Base-by-base conservation (phyloP, 208 protist species). In the Trypanosoma grayi region DNA sequence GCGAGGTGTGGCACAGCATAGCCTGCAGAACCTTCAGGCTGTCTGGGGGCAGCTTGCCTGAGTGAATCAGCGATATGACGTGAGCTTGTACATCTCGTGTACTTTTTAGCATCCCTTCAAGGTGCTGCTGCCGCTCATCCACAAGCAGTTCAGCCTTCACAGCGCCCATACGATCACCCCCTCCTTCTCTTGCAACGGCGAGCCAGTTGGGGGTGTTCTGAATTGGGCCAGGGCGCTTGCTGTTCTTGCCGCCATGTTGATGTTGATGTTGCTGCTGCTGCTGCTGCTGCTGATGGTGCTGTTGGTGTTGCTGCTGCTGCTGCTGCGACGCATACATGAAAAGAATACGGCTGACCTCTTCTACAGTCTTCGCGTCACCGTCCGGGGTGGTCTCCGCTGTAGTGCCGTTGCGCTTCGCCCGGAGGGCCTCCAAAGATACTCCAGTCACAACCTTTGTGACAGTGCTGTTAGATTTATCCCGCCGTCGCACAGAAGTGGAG, bases 301-400 rank as follows among this genome's bases (percentile, higher is more conserved):
- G 6, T 16, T 9, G 39, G 1, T 2, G 22, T 22, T 53, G 47
- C 24, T 28, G 20, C 27, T 36, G 25, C 41, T 51, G 43, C 6
- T 54, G 58, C 28, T 40, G 40, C 5, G 66, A 62, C 7, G 66
- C 34, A 28, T 63, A 65, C 66, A 72, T 72, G 11, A 72, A 20
- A 18, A 72, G 34, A 56, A 72, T 60, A 39, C 66, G 66, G 47
- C 66, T 72, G n/a, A 72, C 66, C 43, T 60, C 66, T 33, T 72
- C 57, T 40, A 72, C 60, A 14, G 58, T 60, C 30, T 55, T 55
- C 18, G 50, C 66, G 11, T 63, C 66, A 4, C 20, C 51, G 3
- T 30, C 51, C 2, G 37, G 14, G 10, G 14, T 11, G 25, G 14
- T 20, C 20, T 55, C 66, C n/a, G 31, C 50, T 11, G 39, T 34